These are phyloP conservation scores for Fusarium abutilonis DNA, from an alignment of 2,329 filamentous ascomycete genomes.

Conservation along the genomic window DNA sequence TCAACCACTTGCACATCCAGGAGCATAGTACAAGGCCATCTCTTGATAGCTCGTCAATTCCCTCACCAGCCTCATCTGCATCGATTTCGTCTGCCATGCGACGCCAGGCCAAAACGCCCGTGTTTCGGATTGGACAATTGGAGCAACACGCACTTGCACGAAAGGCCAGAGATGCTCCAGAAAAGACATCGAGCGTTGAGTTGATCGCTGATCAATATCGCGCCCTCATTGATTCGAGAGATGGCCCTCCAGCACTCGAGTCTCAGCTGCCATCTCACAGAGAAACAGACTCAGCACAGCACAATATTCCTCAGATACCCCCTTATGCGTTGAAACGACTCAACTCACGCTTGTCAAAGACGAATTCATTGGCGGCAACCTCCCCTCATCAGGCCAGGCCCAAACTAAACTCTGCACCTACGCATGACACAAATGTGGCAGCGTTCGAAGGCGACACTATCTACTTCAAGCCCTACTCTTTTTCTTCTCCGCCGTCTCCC, in stretches of 20 bases:
- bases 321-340: slow-evolving; percentile 18
- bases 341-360: slow-evolving; percentile 19
- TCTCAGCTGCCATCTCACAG: slow-evolving; percentile 37
- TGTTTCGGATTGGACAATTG: slow-evolving; percentile 60
- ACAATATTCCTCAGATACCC: slow-evolving; percentile 31
- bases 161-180: slow-evolving; percentile 37
- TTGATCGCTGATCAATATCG: slow-evolving; percentile 63
- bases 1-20: slow-evolving; percentile 40
- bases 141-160: slow-evolving; percentile 49
- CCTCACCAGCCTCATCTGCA: slow-evolving; percentile 51
- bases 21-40: slow-evolving; percentile 38
- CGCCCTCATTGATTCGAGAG: slow-evolving; percentile 54
- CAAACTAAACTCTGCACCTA: slow-evolving; percentile 49
- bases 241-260: slow-evolving; percentile 51
- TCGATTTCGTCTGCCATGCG: slow-evolving; percentile 50
- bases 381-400: slow-evolving; percentile 30
- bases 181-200: slow-evolving; percentile 57
- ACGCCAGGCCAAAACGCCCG: slow-evolving; percentile 62
- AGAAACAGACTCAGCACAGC: slow-evolving; percentile 14
- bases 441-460: slow-evolving; percentile 59
- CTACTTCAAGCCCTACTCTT: slow-evolving; percentile 58
- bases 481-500: slow-evolving; percentile 51
- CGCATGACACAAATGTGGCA: slow-evolving; percentile 59
- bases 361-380: slow-evolving; percentile 40
- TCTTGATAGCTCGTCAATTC: slow-evolving; percentile 41